These are phyloP conservation scores for Rhododendron griersonianum DNA, from an alignment of 148 eudicot genomes.

Conservation along the genomic window DNA sequence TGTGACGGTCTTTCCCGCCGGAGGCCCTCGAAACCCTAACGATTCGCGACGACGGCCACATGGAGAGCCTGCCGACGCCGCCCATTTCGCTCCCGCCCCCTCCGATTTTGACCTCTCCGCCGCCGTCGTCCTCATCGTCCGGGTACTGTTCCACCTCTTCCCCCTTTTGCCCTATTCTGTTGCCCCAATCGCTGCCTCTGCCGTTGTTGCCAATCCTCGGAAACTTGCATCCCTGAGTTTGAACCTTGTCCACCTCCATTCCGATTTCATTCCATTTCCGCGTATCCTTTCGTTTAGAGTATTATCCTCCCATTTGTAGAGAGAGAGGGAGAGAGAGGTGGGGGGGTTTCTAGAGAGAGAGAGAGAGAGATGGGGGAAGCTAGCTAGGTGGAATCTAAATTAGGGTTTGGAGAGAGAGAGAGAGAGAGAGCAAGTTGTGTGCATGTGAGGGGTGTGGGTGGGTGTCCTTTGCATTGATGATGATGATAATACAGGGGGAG, in stretches of 20 bases:
- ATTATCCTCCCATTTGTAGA: not conserved
- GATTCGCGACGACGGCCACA: slow-evolving; percentile 80
- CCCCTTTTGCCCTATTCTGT: slow-evolving; percentile 24
- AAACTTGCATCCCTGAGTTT: slow-evolving; percentile 53
- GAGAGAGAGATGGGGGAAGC: not conserved
- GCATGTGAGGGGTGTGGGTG: slow-evolving; percentile 19
- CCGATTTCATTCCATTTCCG: slow-evolving; percentile 43
- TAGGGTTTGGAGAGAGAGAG: slow-evolving; percentile 15
- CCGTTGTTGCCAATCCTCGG: slow-evolving; percentile 50
- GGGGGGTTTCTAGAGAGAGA: not conserved
- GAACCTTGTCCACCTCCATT: slow-evolving; percentile 85
- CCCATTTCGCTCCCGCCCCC: not conserved
- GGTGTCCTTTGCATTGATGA: slow-evolving; percentile 75
- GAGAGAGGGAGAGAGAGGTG: not conserved
- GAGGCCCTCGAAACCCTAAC: slow-evolving; percentile 91
- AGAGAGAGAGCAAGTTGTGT: not conserved
- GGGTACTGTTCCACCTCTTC: slow-evolving; percentile 9
- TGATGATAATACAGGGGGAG: slow-evolving; percentile 37
- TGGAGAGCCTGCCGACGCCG: slow-evolving; percentile 30
- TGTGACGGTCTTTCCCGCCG: slow-evolving; percentile 91
- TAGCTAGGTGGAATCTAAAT: not conserved
- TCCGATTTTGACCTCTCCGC: slow-evolving; percentile 16
- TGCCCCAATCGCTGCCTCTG: slow-evolving; percentile 14
- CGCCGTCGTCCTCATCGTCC: slow-evolving; percentile 18
- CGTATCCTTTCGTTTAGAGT: not conserved